These are phyloP conservation scores for Sarcomyxa edulis DNA, from an alignment of 768 basidiomycete genomes.

Conservation along the genomic window DNA sequence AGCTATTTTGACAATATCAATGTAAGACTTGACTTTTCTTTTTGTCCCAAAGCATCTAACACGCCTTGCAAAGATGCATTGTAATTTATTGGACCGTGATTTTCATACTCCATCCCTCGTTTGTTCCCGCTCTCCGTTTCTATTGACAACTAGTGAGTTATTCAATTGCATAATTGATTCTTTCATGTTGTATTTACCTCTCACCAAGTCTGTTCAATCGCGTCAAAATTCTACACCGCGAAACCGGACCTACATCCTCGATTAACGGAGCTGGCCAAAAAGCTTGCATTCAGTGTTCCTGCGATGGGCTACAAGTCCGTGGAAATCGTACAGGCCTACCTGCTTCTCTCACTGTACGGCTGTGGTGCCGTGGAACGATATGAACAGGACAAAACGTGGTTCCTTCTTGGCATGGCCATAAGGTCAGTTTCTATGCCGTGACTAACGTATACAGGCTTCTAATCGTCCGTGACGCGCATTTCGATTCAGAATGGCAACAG, in stretches of 20 bases:
- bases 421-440: slow-evolving; percentile 37
- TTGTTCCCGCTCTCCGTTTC: slow-evolving; percentile 90
- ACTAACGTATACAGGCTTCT: background rate
- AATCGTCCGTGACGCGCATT: slow-evolving; percentile 2
- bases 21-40: slow-evolving; percentile 35
- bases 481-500: slow-evolving; percentile 78
- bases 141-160: slow-evolving; percentile 83
- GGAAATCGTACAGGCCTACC: slow-evolving; percentile 93
- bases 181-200: slow-evolving; percentile 4
- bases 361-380: slow-evolving; percentile 94
- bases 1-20: slow-evolving; percentile 78
- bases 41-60: slow-evolving; percentile 7
- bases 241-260: slow-evolving; percentile 79
- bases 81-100: slow-evolving; percentile 74
- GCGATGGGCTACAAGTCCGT: slow-evolving; percentile 88
- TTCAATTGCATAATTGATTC: slow-evolving; percentile 2
- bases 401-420: slow-evolving; percentile 82
- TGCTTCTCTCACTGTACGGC: slow-evolving; percentile 85
- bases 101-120: slow-evolving; percentile 95
- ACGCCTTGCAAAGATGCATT: slow-evolving; percentile 52
- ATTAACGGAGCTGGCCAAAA: slow-evolving; percentile 78
- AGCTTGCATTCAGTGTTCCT: slow-evolving; percentile 84
- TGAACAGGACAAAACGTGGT: slow-evolving; percentile 94
- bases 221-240: slow-evolving; percentile 81
- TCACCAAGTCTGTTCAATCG: slow-evolving; percentile 83